Evolutionary conservation across 805 yeast genomes (phyloP).

Genomic region (Starmerella powellii): DNA sequence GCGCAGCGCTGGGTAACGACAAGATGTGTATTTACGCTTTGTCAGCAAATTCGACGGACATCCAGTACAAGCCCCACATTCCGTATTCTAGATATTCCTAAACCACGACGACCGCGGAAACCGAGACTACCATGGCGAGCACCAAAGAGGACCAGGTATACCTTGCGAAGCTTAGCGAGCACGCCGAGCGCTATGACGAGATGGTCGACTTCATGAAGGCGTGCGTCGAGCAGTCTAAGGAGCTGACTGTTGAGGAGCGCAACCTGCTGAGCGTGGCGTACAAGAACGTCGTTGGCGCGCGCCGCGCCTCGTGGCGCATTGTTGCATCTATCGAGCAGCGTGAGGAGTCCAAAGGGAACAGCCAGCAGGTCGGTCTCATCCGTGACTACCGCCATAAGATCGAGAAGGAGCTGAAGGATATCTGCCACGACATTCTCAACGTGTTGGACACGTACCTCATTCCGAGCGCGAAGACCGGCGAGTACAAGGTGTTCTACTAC

Average conservation of each 20-base stretch:
- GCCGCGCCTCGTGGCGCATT: conserved; percentile 99
- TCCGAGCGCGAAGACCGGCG: conserved; percentile 93
- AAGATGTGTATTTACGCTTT: not conserved
- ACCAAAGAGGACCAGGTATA: conserved; percentile 79
- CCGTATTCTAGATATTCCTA: conserved; percentile 1
- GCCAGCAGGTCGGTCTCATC: conserved; percentile 74
- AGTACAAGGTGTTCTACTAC: conserved; percentile 95
- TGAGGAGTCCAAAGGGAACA: conserved; percentile 96
- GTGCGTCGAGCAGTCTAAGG: conserved; percentile 58
- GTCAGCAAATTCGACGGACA: not conserved
- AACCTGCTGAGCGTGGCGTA: conserved; percentile 93
- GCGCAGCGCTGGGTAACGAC: conserved; percentile 5
- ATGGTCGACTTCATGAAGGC: conserved; percentile 99
- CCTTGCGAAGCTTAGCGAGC: conserved; percentile 97
- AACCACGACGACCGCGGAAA: conserved; percentile 2
- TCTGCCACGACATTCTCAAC: conserved; percentile 84
- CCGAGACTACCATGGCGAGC: not conserved
- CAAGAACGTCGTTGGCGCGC: conserved; percentile 97
- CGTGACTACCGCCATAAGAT: conserved; percentile 93
- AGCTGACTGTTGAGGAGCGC: conserved; percentile 95
- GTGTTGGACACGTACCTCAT: conserved; percentile 84
- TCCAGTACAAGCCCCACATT: conserved; percentile 3
- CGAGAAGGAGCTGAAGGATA: conserved; percentile 85
- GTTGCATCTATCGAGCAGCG: conserved; percentile 97
- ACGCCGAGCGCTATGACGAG: conserved; percentile 99